Evolutionary conservation across 768 basidiomycete genomes (phyloP), one percentile per base, ranked within the genome.

Genomic region (Kwoniella mangroviensis): DNA sequence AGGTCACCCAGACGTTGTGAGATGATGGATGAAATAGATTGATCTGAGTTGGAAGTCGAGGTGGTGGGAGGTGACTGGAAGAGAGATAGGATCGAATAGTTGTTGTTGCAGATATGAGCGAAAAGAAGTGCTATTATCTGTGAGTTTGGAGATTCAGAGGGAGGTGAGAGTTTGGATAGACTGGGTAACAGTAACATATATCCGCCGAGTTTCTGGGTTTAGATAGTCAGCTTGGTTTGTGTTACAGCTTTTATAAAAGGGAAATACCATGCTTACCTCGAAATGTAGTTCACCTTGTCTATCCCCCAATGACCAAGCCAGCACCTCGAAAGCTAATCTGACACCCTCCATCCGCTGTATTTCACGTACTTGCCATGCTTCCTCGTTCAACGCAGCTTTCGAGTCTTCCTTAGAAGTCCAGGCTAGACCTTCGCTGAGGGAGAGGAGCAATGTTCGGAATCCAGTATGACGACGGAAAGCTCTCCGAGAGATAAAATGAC

Each of bases 271-370:
- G 28, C 68, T 69, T 49, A 77, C 76, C 69, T 73, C 63, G 61
- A 80, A 80, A 42, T 57, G n/a, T 3, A 19, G 24, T n/a, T 56
- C 55, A 45, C 69, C 67, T 19, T 75, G 70, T 49, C 77, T 45
- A 49, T 77, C 75, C 0, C 55, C 70, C 49, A 73, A 41, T 19
- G 74, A 74, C 77, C 75, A 78, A 19, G 67, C 70, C 12, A 78
- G 56, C 2, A 74, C 69, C 54, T 78, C 75, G 19, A 80, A 71
- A 19, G 57, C 72, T 17, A 78, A 42, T 26, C 79, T 57, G 17
- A 78, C 42, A 3, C 79, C 79, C 66, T 80, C 79, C 61, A 69
- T 68, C 41, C 79, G 65, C 63, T 80, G 79, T 19, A 78, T 75
- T 60, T 80, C 77, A 21, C 63, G 51, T 3, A 80, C 77, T 61